phyloP scores from a whole-genome alignment of 345 rosid genomes.

The Ceriops zippeliana region DNA sequence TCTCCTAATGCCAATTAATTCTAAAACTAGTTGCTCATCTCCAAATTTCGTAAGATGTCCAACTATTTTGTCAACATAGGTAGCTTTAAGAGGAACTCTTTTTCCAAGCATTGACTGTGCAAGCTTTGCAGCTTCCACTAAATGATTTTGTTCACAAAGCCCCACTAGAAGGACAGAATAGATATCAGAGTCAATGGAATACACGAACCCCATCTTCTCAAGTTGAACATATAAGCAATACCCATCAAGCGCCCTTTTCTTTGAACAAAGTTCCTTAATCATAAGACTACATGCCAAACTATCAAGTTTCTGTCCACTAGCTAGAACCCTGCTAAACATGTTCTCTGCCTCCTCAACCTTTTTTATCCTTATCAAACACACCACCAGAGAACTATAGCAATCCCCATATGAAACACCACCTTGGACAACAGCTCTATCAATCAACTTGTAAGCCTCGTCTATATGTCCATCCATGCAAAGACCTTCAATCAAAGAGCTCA shows the following conservation, averaged over 20 bases:
- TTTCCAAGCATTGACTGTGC: conserved; percentile 51
- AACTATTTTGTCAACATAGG: conserved; percentile 35
- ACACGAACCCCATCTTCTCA: conserved; percentile 39
- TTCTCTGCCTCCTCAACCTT: conserved; percentile 56
- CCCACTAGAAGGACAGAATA: conserved; percentile 49
- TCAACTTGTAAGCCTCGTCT: conserved; percentile 52
- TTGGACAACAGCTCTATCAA: conserved; percentile 47
- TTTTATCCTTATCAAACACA: conserved; percentile 45
- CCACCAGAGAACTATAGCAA: conserved; percentile 60
- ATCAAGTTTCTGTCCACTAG: conserved; percentile 54
- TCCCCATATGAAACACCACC: conserved; percentile 57
- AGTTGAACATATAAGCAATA: conserved; percentile 48
- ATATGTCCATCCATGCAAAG: conserved; percentile 45
- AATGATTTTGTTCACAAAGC: conserved; percentile 43
- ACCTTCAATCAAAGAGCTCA: conserved; percentile 56
- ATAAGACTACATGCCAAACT: conserved; percentile 61
- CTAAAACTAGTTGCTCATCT: conserved; percentile 36
- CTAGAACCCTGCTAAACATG: conserved; percentile 48
- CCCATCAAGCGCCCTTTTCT: conserved; percentile 52
- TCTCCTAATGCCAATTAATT: conserved; percentile 26
- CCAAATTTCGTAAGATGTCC: conserved; percentile 41
- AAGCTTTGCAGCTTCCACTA: conserved; percentile 58
- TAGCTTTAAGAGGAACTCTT: conserved; percentile 36
- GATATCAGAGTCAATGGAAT: conserved; percentile 60
- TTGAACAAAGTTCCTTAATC: conserved; percentile 53